Base-by-base conservation (phyloP, 139 green algal species). In the Closterium sp. region DNA sequence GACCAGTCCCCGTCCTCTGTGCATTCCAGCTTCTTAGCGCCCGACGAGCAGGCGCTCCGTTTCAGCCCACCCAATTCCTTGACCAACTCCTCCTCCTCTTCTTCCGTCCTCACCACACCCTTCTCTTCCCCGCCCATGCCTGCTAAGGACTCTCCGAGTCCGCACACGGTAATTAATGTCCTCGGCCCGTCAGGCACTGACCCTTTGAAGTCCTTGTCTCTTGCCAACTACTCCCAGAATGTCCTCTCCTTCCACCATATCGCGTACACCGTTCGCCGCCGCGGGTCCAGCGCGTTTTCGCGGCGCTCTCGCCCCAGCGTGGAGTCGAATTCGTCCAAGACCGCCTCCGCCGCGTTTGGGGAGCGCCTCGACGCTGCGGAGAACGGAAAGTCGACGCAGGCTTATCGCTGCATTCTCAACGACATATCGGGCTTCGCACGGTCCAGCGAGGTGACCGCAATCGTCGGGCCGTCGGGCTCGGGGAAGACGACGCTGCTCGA, bases 401-500 rank as follows among this genome's bases (percentile, higher is more conserved):
- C 62, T 22, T 79, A 79, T 79, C 62, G 62, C 62, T 24, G 62
- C 62, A 87, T 87, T 31, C 85, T 87, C n/a, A 87, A 87, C 85
- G 85, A 31, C 85, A 31, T 87, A 1, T 32, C 85, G 85, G 85
- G 85, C 10, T 32, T 24, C 28, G 28, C 28, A 21, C n/a, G 85
- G 21, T 31, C 85, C 28, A 31, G 22, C 28, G 85, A 87, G 85
- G 85, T 87, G 28, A 87, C 85, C 85, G 85, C 85, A 30, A 87
- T 87, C 85, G 28, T 87, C 9, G 85, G 85, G 27, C 85, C 85
- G 28, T 32, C 28, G 28, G 85, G 85, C 85, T 30, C 85, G 28
- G 85, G 85, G 17, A 95, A 96, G 88, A 87, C 85, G n/a, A 87
- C 85, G n/a, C 28, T 87, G 19, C 85, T 87, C 85, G 28, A 30